A percentile compares a stretch with the other conserved stretches of the same genome.
Evolutionary conservation across 306 rosid species (phyloP).

Genomic region (Gleditsia sinensis): DNA sequence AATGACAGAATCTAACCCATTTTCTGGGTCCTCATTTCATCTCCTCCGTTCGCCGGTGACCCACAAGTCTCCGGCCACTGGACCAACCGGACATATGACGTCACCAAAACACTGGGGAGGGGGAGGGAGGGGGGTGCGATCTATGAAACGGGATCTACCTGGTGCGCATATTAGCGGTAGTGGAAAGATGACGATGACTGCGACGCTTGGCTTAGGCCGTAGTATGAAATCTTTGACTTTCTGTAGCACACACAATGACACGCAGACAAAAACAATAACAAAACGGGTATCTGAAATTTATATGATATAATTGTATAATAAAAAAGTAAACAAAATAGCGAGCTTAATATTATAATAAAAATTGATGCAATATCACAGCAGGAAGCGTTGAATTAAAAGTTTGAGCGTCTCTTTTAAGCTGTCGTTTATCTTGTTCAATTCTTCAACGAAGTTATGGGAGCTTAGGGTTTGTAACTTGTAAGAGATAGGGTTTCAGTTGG

Average conservation of each 20-base stretch:
- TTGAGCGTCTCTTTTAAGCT: slow-evolving; percentile 52
- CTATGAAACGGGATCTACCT: slow-evolving; percentile 37
- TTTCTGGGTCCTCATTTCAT: neutral
- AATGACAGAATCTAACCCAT: neutral
- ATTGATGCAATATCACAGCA: slow-evolving; percentile 7
- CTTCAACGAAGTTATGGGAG: slow-evolving; percentile 45
- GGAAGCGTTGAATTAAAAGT: slow-evolving; percentile 5
- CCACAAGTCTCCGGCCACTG: neutral
- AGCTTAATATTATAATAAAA: slow-evolving; percentile 30
- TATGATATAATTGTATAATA: neutral
- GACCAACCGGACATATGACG: slow-evolving; percentile 31
- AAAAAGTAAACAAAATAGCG: slow-evolving; percentile 17
- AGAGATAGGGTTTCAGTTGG: slow-evolving; percentile 12
- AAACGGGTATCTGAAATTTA: neutral
- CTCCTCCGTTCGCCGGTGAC: slow-evolving; percentile 17
- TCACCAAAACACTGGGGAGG: slow-evolving; percentile 1
- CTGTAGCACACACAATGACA: slow-evolving; percentile 44
- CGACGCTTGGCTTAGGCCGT: slow-evolving; percentile 41
- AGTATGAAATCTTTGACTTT: slow-evolving; percentile 53
- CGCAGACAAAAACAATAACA: slow-evolving; percentile 31
- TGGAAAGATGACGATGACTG: slow-evolving; percentile 61
- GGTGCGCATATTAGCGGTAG: slow-evolving; percentile 70
- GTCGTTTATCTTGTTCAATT: slow-evolving; percentile 51
- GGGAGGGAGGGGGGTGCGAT: neutral
- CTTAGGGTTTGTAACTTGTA: slow-evolving; percentile 29